Evolutionary conservation across 768 basidiomycete genomes (phyloP), one percentile per base, ranked within the genome.

Genomic region (Holtermannia corniformis): DNA sequence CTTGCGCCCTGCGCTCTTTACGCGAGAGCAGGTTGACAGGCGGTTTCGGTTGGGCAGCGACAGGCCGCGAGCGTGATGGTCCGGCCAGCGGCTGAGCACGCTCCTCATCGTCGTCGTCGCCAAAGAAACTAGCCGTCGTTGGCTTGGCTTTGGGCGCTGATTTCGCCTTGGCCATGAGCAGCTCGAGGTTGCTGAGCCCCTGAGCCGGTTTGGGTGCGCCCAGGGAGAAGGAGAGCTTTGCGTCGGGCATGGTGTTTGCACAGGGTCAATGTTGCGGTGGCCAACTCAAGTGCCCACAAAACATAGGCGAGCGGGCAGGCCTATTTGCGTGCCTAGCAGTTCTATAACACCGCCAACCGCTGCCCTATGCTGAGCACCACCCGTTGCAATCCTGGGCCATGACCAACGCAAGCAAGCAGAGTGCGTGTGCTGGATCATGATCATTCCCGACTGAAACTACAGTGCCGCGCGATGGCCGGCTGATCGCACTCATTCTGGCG

Each of bases 161-260:
- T 41, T 55, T 64, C 12, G 67, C 49, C 49, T 64, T 58, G 5
- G 64, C 67, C 52, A 68, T 56, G 5, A 68, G 41, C 14, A 58
- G 46, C 49, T 63, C 64, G 26, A 68, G 27, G 45, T 68, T 65
- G 28, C 59, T 24, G 23, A 7, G 47, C 24, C 28, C 47, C 42
- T 4, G 57, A 51, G n/a, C 54, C 24, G 19, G 28, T 10, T 12
- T 41, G 14, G 5, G 51, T 37, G 58, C 63, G 54, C 73, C 72
- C 54, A 95, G 80, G 40, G 90, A 83, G 77, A 95, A 86, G 62
- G 89, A 91, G 73, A 95, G 78, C 75, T 92, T 93, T 11, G 62
- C 56, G 49, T 51, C 52, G 23, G 62, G 46, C 58, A 59, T 59
- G 24, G 24, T 59, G 13, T n/a, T n/a, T n/a, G n/a, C n/a, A n/a